These are phyloP conservation scores for Globisporangium recalcitrans DNA, from an alignment of 352 stramenopile species.

Conservation along the genomic window DNA sequence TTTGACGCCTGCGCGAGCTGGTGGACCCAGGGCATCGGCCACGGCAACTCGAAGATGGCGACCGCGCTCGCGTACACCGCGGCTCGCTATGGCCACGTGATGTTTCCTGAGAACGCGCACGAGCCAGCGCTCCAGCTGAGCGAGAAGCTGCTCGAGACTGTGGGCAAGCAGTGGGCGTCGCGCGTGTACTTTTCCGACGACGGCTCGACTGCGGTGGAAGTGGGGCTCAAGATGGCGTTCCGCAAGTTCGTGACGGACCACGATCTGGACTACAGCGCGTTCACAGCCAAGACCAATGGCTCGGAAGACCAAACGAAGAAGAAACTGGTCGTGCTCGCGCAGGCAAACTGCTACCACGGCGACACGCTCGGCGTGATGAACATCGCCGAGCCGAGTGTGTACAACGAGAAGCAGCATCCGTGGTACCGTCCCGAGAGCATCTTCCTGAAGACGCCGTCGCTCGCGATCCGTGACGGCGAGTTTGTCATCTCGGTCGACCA, in stretches of 20 bases:
- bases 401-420: slow-evolving; percentile 89
- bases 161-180: slow-evolving; percentile 79
- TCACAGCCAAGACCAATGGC: slow-evolving; percentile 9
- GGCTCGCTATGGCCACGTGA: slow-evolving; percentile 89
- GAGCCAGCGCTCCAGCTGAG: slow-evolving; percentile 77
- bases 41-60: slow-evolving; percentile 86
- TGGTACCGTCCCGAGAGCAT: slow-evolving; percentile 86
- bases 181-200: slow-evolving; percentile 91
- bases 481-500: slow-evolving; percentile 52
- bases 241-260: slow-evolving; percentile 78
- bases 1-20: slow-evolving; percentile 90
- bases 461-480: slow-evolving; percentile 53
- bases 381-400: slow-evolving; percentile 87
- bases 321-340: slow-evolving; percentile 76
- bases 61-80: slow-evolving; percentile 86
- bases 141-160: slow-evolving; percentile 68
- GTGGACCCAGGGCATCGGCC: slow-evolving; percentile 91
- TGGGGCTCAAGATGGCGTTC: slow-evolving; percentile 91
- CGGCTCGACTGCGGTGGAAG: slow-evolving; percentile 87
- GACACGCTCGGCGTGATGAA: slow-evolving; percentile 91
- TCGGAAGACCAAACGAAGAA: slow-evolving; percentile 16
- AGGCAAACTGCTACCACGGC: slow-evolving; percentile 90
- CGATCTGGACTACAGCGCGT: slow-evolving; percentile 49
- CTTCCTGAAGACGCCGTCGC: slow-evolving; percentile 77
- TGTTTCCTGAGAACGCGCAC: slow-evolving; percentile 90